Evolutionary conservation across 2,329 filamentous ascomycete genomes (phyloP).

Genomic region (Mariannaea elegans): DNA sequence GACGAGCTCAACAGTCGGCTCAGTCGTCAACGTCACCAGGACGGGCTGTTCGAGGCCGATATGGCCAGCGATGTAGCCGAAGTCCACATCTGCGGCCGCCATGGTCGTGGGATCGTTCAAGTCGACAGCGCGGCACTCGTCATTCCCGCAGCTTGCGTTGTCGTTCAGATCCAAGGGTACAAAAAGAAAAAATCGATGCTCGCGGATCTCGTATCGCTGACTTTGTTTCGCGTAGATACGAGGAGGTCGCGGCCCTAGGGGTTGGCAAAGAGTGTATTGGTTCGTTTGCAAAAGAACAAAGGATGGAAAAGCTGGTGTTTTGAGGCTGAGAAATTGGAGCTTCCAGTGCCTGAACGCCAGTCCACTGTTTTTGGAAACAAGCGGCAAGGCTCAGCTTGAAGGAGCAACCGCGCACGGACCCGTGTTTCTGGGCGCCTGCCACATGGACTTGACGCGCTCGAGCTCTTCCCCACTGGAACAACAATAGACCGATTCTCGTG

Average conservation of each 20-base stretch:
- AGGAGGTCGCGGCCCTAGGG: neutral
- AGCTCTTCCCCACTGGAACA: neutral
- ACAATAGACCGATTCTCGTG: neutral
- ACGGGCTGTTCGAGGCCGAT: slow-evolving; percentile 73
- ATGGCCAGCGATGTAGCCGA: slow-evolving; percentile 77
- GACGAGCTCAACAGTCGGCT: slow-evolving; percentile 82
- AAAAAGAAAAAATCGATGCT: neutral
- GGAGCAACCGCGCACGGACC: slow-evolving; percentile 37
- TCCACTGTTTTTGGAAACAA: slow-evolving; percentile 33
- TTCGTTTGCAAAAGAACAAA: slow-evolving; percentile 10
- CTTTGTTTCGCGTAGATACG: neutral
- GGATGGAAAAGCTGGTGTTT: slow-evolving; percentile 22
- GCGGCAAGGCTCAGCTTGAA: slow-evolving; percentile 17
- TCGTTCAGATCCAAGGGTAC: neutral
- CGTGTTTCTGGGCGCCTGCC: neutral
- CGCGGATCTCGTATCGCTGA: slow-evolving; percentile 1
- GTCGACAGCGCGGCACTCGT: slow-evolving; percentile 36
- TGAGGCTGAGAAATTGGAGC: slow-evolving; percentile 39
- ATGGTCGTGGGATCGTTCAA: slow-evolving; percentile 45
- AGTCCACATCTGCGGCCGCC: slow-evolving; percentile 66
- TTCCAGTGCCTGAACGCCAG: slow-evolving; percentile 32
- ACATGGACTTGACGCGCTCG: slow-evolving; percentile 13
- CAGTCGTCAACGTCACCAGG: slow-evolving; percentile 67
- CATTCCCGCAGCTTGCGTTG: slow-evolving; percentile 36
- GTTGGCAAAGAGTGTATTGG: slow-evolving; percentile 3